phyloP scores from a whole-genome alignment of 352 stramenopile genomes.

The Phytophthora ohioensis region DNA sequence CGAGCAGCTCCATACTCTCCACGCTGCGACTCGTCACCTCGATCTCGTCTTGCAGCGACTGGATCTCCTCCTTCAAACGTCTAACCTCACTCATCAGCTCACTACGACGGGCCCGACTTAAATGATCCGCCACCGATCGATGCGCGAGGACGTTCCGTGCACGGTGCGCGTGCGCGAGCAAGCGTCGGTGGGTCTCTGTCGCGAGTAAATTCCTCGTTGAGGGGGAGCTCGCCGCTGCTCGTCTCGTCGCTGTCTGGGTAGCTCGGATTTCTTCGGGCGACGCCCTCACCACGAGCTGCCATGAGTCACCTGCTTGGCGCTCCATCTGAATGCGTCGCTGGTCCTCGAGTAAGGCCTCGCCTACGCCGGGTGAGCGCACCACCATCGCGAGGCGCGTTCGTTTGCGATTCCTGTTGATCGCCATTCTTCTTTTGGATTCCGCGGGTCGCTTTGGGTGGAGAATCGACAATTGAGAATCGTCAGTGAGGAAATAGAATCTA shows the following conservation, averaged over 20 bases:
- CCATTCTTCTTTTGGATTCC: slow-evolving; percentile 11
- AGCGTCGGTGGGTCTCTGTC: slow-evolving; percentile 25
- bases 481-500: slow-evolving; percentile 1
- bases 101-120: slow-evolving; percentile 39
- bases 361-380: slow-evolving; percentile 13
- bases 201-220: not conserved
- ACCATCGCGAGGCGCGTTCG: slow-evolving; percentile 29
- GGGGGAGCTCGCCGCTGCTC: not conserved
- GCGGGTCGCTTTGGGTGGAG: not conserved
- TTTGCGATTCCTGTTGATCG: slow-evolving; percentile 18
- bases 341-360: not conserved
- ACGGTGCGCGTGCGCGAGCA: slow-evolving; percentile 32
- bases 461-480: slow-evolving; percentile 18
- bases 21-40: slow-evolving; percentile 49
- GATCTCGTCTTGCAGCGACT: slow-evolving; percentile 44
- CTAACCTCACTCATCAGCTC: slow-evolving; percentile 52
- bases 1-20: slow-evolving; percentile 49
- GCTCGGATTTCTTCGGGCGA: slow-evolving; percentile 28
- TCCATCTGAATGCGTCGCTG: slow-evolving; percentile 32
- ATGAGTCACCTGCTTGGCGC: slow-evolving; percentile 6
- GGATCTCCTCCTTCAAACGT: slow-evolving; percentile 42
- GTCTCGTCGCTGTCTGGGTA: not conserved
- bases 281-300: slow-evolving; percentile 33
- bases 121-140: slow-evolving; percentile 16
- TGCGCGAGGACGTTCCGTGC: slow-evolving; percentile 37